phyloP scores from a whole-genome alignment of 305 asterid genomes.

The Lippia alba region DNA sequence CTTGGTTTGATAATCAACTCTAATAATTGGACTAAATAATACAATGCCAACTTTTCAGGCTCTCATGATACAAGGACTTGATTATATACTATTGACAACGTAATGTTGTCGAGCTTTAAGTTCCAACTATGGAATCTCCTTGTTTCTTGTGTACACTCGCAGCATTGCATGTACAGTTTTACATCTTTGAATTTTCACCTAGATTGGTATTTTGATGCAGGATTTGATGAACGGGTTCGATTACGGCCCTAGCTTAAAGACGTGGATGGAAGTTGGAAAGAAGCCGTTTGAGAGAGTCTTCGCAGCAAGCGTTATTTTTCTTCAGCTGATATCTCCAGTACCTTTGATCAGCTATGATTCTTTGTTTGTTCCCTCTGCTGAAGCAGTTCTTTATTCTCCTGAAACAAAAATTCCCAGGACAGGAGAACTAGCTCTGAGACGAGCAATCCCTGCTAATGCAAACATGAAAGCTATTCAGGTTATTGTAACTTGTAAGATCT shows the following conservation, averaged over 20 bases:
- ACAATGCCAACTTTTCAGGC: too few species aligned
- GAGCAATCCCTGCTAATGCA: conserved; percentile 95
- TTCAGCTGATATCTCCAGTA: conserved; percentile 73
- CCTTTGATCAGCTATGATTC: conserved; percentile 53
- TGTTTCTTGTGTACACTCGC: too few species aligned
- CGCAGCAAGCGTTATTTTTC: conserved; percentile 56
- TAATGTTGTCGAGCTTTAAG: too few species aligned
- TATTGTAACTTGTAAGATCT: background rate
- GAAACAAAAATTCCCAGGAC: conserved; percentile 95
- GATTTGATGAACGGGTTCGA: conserved; percentile 41
- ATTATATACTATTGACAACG: too few species aligned
- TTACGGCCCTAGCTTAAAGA: conserved; percentile 33
- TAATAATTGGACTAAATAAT: too few species aligned
- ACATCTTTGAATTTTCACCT: conserved; percentile 34
- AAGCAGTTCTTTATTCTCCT: conserved; percentile 95
- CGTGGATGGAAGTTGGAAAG: conserved; percentile 45
- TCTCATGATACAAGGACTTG: too few species aligned
- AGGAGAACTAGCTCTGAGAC: conserved; percentile 94
- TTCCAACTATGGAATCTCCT: too few species aligned
- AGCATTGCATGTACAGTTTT: too few species aligned
- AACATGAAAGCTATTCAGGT: conserved; percentile 98
- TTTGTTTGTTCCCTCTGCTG: conserved; percentile 63
- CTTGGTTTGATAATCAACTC: background rate
- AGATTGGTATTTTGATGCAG: conserved; percentile 50
- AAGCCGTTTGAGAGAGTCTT: conserved; percentile 57